Evolutionary conservation across 345 rosid species (phyloP).

Genomic region (Passiflora organensis): DNA sequence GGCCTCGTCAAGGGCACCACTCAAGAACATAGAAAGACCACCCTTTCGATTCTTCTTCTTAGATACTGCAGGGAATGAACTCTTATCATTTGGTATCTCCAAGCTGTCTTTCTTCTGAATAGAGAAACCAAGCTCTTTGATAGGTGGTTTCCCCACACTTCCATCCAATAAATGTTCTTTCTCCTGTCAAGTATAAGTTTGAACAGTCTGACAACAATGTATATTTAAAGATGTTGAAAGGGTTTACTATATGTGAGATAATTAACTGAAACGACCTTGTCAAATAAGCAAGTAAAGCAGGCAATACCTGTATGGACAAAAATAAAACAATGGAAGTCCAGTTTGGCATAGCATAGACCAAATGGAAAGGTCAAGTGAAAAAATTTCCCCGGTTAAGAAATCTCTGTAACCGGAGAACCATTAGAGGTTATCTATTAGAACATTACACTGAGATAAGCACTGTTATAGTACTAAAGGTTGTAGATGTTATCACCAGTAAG

Average conservation of each 20-base stretch:
- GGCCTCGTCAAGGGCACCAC: slow-evolving; percentile 85
- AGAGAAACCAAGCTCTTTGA: slow-evolving; percentile 32
- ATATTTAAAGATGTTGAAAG: background rate
- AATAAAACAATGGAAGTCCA: background rate
- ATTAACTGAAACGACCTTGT: background rate
- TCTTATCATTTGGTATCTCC: slow-evolving; percentile 39
- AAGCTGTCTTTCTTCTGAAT: slow-evolving; percentile 37
- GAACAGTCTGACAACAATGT: slow-evolving; percentile 13
- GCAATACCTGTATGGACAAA: too few species aligned
- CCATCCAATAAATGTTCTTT: slow-evolving; percentile 17
- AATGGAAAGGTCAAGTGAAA: too few species aligned
- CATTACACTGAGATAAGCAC: too few species aligned
- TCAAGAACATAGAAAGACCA: slow-evolving; percentile 94
- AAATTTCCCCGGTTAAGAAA: too few species aligned
- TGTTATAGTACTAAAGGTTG: too few species aligned
- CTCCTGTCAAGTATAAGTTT: slow-evolving; percentile 35
- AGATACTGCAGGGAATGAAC: slow-evolving; percentile 27
- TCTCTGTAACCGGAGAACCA: too few species aligned
- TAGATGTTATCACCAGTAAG: too few species aligned
- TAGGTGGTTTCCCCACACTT: slow-evolving; percentile 21
- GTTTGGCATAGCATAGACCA: background rate
- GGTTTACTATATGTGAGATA: too few species aligned
- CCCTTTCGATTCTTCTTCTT: slow-evolving; percentile 91
- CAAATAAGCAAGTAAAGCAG: too few species aligned
- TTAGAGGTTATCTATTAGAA: too few species aligned